A percentile compares a stretch with the other conserved stretches of the same genome.
Conservation (phyloP, 2,329 filamentous ascomycete species). For the Huntiella moniliformis region DNA sequence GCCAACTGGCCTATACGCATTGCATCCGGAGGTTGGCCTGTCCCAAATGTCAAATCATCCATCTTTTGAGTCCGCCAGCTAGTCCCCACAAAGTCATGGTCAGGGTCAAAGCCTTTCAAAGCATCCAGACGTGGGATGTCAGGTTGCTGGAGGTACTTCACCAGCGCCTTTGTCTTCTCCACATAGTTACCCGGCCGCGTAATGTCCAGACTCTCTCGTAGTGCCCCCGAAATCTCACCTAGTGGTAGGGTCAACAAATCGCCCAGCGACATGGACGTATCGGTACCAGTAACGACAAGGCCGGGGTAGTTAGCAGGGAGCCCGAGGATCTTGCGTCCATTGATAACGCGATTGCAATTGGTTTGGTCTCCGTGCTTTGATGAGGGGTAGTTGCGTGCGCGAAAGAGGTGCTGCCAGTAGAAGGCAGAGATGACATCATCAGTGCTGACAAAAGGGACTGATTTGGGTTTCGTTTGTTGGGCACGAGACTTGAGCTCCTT, state of each 20-base stretch:
- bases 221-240: not conserved
- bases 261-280: too few species aligned
- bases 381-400: not conserved
- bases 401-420: not conserved
- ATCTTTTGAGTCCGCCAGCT: not conserved
- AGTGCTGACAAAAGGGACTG: conserved; percentile 1
- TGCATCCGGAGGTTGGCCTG: not conserved
- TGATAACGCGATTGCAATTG: not conserved
- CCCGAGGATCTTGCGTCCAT: not conserved
- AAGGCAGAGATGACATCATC: conserved; percentile 1
- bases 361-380: too few species aligned
- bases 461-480: not conserved
- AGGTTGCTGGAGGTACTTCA: not conserved
- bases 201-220: not conserved
- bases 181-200: not conserved
- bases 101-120: not conserved
- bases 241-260: not conserved
- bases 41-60: not conserved
- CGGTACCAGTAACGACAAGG: not conserved
- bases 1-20: not conserved
- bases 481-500: not conserved
- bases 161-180: not conserved
- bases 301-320: not conserved
- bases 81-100: not conserved
- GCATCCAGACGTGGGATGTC: not conserved